Evolutionary conservation across 2,329 filamentous ascomycete genomes (phyloP).

Genomic region (Calonectria pteridis): DNA sequence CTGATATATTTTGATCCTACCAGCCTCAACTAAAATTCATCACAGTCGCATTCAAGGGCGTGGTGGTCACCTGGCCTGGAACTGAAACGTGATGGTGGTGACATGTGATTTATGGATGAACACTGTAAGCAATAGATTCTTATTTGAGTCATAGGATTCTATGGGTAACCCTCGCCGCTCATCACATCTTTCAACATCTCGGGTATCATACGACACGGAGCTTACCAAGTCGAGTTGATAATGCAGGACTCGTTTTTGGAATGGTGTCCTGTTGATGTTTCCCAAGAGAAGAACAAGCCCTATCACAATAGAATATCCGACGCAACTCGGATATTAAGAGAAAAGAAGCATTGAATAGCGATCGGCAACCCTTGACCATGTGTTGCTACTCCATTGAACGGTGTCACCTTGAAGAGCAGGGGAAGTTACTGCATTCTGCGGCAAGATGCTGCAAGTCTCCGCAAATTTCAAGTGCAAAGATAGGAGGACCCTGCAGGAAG

Average conservation of each 20-base stretch:
- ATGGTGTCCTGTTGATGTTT: too few species aligned
- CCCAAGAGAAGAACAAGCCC: too few species aligned
- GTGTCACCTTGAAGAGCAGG: background rate
- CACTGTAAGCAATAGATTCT: background rate
- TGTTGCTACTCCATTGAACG: background rate
- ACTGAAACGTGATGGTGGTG: background rate
- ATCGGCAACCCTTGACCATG: background rate
- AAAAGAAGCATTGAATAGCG: background rate
- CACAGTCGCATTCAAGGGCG: background rate
- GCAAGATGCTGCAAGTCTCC: background rate
- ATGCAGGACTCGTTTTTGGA: background rate
- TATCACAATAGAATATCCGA: background rate
- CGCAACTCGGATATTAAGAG: background rate
- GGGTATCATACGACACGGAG: background rate
- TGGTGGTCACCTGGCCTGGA: background rate
- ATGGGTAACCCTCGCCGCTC: background rate
- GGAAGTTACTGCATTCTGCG: background rate
- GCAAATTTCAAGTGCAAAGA: background rate
- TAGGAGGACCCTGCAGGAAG: background rate
- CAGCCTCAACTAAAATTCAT: background rate
- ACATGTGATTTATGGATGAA: background rate
- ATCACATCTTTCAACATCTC: background rate
- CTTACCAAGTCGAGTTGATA: background rate
- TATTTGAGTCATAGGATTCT: background rate
- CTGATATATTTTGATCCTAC: background rate